Evolutionary conservation across 768 basidiomycete species (phyloP).

Genomic region (Chiua virens): DNA sequence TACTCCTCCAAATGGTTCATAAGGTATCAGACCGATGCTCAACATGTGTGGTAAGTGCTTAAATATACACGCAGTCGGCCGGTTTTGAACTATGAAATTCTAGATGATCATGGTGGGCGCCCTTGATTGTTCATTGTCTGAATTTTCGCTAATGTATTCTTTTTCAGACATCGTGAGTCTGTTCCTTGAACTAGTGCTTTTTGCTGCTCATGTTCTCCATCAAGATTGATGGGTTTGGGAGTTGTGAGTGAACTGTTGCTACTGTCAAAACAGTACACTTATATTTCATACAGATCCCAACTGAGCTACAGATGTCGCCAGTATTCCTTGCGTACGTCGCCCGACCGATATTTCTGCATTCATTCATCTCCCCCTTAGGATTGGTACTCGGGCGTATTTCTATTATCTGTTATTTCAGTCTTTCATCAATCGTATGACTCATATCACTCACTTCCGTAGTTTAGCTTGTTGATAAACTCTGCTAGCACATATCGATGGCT

Average conservation of each 20-base stretch:
- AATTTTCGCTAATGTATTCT: conserved; percentile 7
- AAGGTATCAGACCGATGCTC: conserved; percentile 70
- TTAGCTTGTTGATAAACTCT: neutral
- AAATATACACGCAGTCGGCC: neutral
- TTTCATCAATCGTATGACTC: conserved; percentile 69
- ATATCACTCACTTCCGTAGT: conserved; percentile 1
- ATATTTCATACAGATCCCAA: conserved; percentile 63
- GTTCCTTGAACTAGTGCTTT: neutral
- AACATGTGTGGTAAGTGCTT: conserved; percentile 73
- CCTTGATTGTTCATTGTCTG: neutral
- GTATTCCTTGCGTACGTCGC: conserved; percentile 64
- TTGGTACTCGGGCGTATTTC: conserved; percentile 86
- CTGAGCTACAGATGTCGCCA: conserved; percentile 66
- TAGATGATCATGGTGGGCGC: conserved; percentile 77
- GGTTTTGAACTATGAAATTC: neutral
- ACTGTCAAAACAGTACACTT: neutral
- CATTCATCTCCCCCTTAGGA: conserved; percentile 40
- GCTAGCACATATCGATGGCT: conserved; percentile 58
- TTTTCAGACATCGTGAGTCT: conserved; percentile 46
- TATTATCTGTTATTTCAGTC: conserved; percentile 95
- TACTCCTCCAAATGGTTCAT: neutral
- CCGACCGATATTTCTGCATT: neutral
- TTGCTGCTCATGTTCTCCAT: conserved; percentile 1
- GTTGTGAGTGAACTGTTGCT: conserved; percentile 50
- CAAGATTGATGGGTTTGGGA: conserved; percentile 82